Evolutionary conservation across 202 grass and related monocot genomes (phyloP).

Genomic region (Carex arenaria): DNA sequence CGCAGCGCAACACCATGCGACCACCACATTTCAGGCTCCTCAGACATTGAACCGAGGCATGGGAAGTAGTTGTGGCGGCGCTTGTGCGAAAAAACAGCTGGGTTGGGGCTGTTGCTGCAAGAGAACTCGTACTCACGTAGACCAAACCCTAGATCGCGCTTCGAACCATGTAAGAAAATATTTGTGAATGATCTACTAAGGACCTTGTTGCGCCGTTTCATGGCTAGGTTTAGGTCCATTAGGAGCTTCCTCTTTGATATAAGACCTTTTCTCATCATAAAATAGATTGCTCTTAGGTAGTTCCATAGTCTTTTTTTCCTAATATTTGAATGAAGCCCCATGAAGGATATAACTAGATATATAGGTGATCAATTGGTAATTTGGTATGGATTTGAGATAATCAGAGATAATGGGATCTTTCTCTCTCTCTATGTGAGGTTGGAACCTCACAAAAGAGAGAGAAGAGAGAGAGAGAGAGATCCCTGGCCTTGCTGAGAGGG

Average conservation of each 20-base stretch:
- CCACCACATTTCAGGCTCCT: slow-evolving; percentile 4
- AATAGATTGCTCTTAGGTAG: slow-evolving; percentile 62
- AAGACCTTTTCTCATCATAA: slow-evolving; percentile 78
- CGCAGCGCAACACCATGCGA: background rate
- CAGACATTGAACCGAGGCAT: slow-evolving; percentile 39
- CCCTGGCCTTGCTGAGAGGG: background rate
- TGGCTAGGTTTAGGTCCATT: slow-evolving; percentile 48
- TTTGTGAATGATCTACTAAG: slow-evolving; percentile 40
- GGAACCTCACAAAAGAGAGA: slow-evolving; percentile 26
- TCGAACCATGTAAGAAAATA: slow-evolving; percentile 36
- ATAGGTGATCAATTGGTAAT: background rate
- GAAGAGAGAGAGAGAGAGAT: slow-evolving; percentile 2
- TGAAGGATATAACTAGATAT: background rate
- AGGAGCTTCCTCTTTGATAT: slow-evolving; percentile 67
- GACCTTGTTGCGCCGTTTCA: slow-evolving; percentile 56
- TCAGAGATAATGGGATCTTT: background rate
- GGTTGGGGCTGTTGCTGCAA: slow-evolving; percentile 62
- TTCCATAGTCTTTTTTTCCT: slow-evolving; percentile 53
- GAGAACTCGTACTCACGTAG: slow-evolving; percentile 82
- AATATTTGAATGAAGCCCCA: slow-evolving; percentile 41
- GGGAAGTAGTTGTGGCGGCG: slow-evolving; percentile 64
- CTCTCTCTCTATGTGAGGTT: slow-evolving; percentile 26
- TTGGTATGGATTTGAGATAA: background rate
- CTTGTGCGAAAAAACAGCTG: slow-evolving; percentile 27
- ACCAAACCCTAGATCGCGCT: background rate